Evolutionary conservation across 345 rosid genomes (phyloP), one percentile per base, ranked within the genome.

Genomic region (Dipteronia dyeriana): DNA sequence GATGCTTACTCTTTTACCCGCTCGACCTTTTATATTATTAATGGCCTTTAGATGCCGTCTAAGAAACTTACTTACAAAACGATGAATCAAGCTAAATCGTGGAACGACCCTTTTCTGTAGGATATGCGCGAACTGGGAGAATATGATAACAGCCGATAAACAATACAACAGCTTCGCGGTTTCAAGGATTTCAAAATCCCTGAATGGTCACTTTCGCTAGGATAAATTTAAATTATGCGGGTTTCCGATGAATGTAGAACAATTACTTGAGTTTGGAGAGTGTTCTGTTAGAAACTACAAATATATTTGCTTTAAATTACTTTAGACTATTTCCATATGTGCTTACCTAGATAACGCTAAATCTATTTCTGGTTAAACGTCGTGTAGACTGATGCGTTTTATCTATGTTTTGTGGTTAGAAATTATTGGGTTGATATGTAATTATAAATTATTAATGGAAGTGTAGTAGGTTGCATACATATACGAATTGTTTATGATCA

Each of bases 41-140:
- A 53, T 77, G 74, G 74, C 79, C 68, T 14, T 68, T 73, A 76
- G 87, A 68, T 73, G 78, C 82, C 47, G 61, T 78, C 73, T 51
- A 41, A 69, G 80, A 79, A 78, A 81, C 76, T 79, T 76, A 75
- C 38, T 84, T 78, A 69, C 63, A 68, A 74, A 82, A 72, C 79
- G 12, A 76, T 81, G 77, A 67, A 66, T 75, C 78, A 20, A 72
- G 79, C 84, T 89, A 79, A 84, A 85, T 81, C 77, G 23, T 80
- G 76, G 76, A 79, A 81, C 78, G 70, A 57, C 78, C 34, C 66
- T 80, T 82, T 77, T 87, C 73, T 87, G 92, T 89, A 87, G 90
- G 90, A 84, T 78, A 75, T 67, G 72, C 68, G 66, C 78, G 9
- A 75, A 76, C 71, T 75, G 67, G 79, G 86, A 81, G 71, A 61